Evolutionary conservation across 257 asterid genomes (phyloP).

Genomic region (Solanum phureja): DNA sequence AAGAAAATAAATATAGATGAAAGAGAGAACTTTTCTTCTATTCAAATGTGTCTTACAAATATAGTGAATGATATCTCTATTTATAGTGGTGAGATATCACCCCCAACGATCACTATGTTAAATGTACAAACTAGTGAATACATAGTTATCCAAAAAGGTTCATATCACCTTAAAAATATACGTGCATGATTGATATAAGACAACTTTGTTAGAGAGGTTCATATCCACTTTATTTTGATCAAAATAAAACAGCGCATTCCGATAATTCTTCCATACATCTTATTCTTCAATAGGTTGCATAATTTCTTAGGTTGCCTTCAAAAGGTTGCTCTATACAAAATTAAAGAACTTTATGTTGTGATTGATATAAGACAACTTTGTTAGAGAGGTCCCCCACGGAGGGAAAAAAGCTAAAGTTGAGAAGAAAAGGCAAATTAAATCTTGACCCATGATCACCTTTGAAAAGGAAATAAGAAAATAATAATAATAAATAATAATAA

Average conservation of each 20-base stretch:
- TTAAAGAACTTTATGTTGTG: not conserved
- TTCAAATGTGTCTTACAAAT: too few relatives aligned
- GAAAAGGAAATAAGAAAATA: not conserved
- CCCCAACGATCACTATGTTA: not conserved
- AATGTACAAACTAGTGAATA: too few relatives aligned
- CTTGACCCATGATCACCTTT: conserved; percentile 9
- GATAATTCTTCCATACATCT: not conserved
- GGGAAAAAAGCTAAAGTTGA: not conserved
- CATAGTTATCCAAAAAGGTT: not conserved
- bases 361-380: conserved; percentile 9
- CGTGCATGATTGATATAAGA: not conserved
- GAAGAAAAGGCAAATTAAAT: conserved; percentile 7
- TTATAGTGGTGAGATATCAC: not conserved
- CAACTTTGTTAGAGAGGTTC: too few relatives aligned
- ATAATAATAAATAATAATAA: not conserved
- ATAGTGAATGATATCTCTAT: not conserved
- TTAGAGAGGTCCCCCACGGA: conserved; percentile 1
- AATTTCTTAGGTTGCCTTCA: not conserved
- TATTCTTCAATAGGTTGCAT: not conserved
- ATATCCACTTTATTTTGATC: too few relatives aligned
- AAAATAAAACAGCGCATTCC: not conserved
- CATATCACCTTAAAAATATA: not conserved
- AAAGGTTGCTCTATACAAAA: not conserved
- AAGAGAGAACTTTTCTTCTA: not conserved
- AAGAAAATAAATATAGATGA: not conserved